phyloP scores from a whole-genome alignment of 306 rosid genomes.

The Trifolium dubium region DNA sequence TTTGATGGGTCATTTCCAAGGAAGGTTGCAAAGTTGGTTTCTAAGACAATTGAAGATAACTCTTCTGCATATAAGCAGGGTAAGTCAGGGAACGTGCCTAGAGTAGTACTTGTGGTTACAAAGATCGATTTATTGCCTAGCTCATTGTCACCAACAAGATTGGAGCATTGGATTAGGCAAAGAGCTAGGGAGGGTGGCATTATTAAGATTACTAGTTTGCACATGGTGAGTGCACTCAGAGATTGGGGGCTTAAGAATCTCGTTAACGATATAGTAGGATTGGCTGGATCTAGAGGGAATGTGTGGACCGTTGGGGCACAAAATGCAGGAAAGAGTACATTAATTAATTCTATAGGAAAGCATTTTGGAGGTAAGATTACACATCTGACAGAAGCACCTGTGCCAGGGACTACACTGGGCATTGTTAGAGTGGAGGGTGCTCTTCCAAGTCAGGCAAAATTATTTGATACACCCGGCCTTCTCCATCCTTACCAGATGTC shows the following conservation, averaged over 20 bases:
- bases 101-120: slow-evolving; percentile 83
- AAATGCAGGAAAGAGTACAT: slow-evolving; percentile 94
- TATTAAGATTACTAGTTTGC: slow-evolving; percentile 81
- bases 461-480: slow-evolving; percentile 96
- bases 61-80: slow-evolving; percentile 79
- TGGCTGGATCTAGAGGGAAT: slow-evolving; percentile 87
- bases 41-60: slow-evolving; percentile 74
- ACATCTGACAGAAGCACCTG: slow-evolving; percentile 91
- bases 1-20: slow-evolving; percentile 90
- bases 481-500: slow-evolving; percentile 87
- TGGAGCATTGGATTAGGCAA: slow-evolving; percentile 90
- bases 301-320: slow-evolving; percentile 97
- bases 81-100: slow-evolving; percentile 83
- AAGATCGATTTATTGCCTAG: slow-evolving; percentile 81
- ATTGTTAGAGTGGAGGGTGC: slow-evolving; percentile 93
- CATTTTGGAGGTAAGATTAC: slow-evolving; percentile 64
- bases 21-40: slow-evolving; percentile 74
- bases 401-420: slow-evolving; percentile 93
- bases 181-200: slow-evolving; percentile 90
- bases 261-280: slow-evolving; percentile 63
- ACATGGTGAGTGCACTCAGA: slow-evolving; percentile 79
- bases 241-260: slow-evolving; percentile 91
- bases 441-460: slow-evolving; percentile 75
- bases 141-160: slow-evolving; percentile 72
- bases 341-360: slow-evolving; percentile 78